Conservation (phyloP, 192 early-diverging fungal genomes). For the Coemansia sp. region DNA sequence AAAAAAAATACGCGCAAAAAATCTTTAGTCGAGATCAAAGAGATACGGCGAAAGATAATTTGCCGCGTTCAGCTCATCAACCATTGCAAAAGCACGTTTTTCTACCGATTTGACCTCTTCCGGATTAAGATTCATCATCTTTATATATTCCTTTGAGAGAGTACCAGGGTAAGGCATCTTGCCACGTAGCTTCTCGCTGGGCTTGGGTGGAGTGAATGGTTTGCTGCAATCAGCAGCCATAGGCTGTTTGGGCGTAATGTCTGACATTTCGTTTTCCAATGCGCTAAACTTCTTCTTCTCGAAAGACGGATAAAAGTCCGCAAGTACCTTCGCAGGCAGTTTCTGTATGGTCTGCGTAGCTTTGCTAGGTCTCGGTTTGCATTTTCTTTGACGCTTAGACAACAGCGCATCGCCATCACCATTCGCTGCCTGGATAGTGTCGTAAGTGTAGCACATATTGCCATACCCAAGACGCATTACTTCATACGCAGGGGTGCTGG, state of each 20-base stretch:
- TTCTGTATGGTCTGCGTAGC: constrained; percentile 29
- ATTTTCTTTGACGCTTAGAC: constrained; percentile 27
- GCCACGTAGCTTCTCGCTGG: constrained; percentile 42
- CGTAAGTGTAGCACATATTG: constrained; percentile 54
- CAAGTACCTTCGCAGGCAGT: constrained; percentile 29
- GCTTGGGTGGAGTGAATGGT: constrained; percentile 14
- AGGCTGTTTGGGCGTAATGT: constrained; percentile 21
- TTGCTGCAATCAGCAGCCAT: constrained; percentile 26
- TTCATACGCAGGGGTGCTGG: constrained; percentile 22
- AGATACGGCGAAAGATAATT: constrained; percentile 49
- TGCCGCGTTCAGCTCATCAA: constrained; percentile 35
- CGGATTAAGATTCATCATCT: constrained; percentile 35
- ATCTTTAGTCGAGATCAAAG: constrained; percentile 1
- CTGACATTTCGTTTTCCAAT: constrained; percentile 36
- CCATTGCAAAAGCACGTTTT: constrained; percentile 17
- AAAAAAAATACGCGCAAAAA: neutral
- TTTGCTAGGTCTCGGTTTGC: constrained; percentile 19
- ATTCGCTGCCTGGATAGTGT: constrained; percentile 35
- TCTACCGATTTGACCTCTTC: constrained; percentile 31
- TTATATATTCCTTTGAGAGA: constrained; percentile 37
- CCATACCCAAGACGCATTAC: constrained; percentile 47
- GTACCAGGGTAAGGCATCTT: constrained; percentile 26
- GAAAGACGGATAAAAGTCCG: constrained; percentile 40
- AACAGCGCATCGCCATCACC: constrained; percentile 12
- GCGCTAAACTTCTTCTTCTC: constrained; percentile 19